Evolutionary conservation across 345 rosid species (phyloP).

Genomic region (Arabidopsis thaliana): TAIR10.1 NC_003070.9:769501-770000

Average conservation of each 20-base stretch:
- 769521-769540: not conserved
- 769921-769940: slow-evolving; percentile 52
- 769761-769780: slow-evolving; percentile 10
- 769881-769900: slow-evolving; percentile 49
- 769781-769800: slow-evolving; percentile 7
- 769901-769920: slow-evolving; percentile 28
- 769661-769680: not conserved
- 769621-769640: slow-evolving; percentile 40
- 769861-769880: slow-evolving; percentile 62
- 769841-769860: slow-evolving; percentile 27
- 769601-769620: slow-evolving; percentile 34
- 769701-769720: slow-evolving; percentile 21
- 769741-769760: slow-evolving; percentile 3
- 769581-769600: slow-evolving; percentile 39
- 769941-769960: slow-evolving; percentile 61
- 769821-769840: slow-evolving; percentile 12
- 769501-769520: not conserved
- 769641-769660: not conserved
- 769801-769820: slow-evolving; percentile 26
- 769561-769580: slow-evolving; percentile 40
- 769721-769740: slow-evolving; percentile 21
- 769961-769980: slow-evolving; percentile 57
- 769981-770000: slow-evolving; percentile 94
- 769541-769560: slow-evolving; percentile 23
- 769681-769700: not conserved